Percentiles rank a stretch among this genome's conserved stretches.
Evolutionary conservation across 2,329 filamentous ascomycete species (phyloP).

Genomic region (Fusarium citri): DNA sequence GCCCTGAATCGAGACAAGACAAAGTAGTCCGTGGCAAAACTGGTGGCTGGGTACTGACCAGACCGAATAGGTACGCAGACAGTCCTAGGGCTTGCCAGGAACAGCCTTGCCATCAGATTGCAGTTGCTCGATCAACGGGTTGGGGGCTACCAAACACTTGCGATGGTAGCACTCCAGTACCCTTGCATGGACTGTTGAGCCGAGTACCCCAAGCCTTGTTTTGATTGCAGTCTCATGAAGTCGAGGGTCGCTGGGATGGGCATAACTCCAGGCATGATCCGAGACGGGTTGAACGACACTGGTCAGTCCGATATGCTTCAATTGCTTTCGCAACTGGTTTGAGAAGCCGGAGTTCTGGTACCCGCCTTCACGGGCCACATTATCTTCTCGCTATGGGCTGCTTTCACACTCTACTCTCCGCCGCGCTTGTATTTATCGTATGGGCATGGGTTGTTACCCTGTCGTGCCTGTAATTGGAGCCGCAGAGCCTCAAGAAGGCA

Average conservation of each 20-base stretch:
- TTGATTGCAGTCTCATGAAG: background rate
- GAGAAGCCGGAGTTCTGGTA: background rate
- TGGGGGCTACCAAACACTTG: background rate
- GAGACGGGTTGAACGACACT: background rate
- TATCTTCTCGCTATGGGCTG: background rate
- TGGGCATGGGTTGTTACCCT: background rate
- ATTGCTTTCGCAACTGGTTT: background rate
- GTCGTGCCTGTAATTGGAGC: background rate
- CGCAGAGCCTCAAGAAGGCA: background rate
- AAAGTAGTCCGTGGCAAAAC: background rate
- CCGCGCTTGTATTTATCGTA: background rate
- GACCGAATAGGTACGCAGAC: background rate
- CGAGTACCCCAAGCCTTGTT: background rate
- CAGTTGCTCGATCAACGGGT: background rate
- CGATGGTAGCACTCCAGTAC: background rate
- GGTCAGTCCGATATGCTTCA: background rate
- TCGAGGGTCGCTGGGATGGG: background rate
- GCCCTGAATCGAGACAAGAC: background rate
- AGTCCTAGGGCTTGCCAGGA: background rate
- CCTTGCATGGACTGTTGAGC: background rate
- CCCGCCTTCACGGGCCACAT: background rate
- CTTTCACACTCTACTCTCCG: background rate
- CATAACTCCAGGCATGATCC: background rate
- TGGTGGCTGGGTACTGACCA: background rate
- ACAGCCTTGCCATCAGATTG: background rate